Evolutionary conservation across 1,284 basidiomycete genomes (phyloP).

Genomic region (Sporisorium scitamineum): DNA sequence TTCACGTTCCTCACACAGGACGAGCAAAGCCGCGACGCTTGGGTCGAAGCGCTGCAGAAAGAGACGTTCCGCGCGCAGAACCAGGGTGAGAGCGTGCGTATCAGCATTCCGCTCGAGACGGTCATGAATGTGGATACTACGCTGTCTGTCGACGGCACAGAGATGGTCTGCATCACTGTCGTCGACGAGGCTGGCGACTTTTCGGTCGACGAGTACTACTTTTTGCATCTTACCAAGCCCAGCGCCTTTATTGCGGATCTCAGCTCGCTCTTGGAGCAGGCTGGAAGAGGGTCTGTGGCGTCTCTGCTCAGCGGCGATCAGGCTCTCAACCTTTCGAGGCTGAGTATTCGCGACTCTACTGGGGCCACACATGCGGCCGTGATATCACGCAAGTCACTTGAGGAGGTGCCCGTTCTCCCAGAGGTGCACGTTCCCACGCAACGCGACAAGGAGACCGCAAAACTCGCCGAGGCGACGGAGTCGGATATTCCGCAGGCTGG

Average conservation of each 20-base stretch:
- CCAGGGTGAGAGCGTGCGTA: conserved; percentile 88
- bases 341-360: conserved; percentile 48
- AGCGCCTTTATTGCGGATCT: conserved; percentile 33
- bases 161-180: conserved; percentile 59
- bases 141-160: conserved; percentile 39
- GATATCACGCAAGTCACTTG: conserved; percentile 26
- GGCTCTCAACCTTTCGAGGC: conserved; percentile 25
- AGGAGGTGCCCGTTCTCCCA: conserved; percentile 30
- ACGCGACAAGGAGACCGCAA: not conserved
- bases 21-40: conserved; percentile 71
- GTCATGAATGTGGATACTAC: conserved; percentile 89
- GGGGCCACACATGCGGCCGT: conserved; percentile 16
- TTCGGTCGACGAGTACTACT: conserved; percentile 61
- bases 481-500: not conserved
- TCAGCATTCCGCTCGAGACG: conserved; percentile 90
- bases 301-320: conserved; percentile 25
- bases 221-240: conserved; percentile 52
- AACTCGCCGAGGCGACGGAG: not conserved
- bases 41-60: conserved; percentile 91
- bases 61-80: conserved; percentile 93
- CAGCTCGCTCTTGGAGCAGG: conserved; percentile 17
- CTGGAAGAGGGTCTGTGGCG: conserved; percentile 10
- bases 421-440: conserved; percentile 13
- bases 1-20: conserved; percentile 68
- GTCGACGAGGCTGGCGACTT: conserved; percentile 57